These are phyloP conservation scores for Uromyces viciae-fabae DNA, from an alignment of 1,284 basidiomycete species.

Conservation along the genomic window DNA sequence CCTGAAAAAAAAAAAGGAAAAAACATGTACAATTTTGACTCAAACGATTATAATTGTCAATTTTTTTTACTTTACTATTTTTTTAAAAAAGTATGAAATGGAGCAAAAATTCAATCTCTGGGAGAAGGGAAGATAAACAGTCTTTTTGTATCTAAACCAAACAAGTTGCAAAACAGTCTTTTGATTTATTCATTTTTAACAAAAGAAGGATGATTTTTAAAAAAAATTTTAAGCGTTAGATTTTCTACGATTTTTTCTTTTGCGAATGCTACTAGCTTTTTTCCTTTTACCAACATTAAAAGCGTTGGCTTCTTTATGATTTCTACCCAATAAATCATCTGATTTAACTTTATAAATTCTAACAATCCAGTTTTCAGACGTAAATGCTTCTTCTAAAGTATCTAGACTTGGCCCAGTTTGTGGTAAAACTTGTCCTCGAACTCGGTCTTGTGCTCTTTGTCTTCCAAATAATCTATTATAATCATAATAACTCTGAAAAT, in stretches of 20 bases:
- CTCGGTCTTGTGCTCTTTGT: conserved; percentile 70
- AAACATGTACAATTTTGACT: too few species aligned
- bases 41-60: neutral
- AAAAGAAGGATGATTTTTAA: neutral
- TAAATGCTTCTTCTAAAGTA: conserved; percentile 92
- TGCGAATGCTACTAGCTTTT: conserved; percentile 84
- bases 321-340: conserved; percentile 83
- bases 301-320: conserved; percentile 76
- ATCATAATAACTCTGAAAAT: conserved; percentile 56
- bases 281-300: conserved; percentile 82
- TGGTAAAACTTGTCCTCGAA: conserved; percentile 75
- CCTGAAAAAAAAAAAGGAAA: too few species aligned
- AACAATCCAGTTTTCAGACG: conserved; percentile 96
- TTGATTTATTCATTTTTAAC: neutral
- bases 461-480: conserved; percentile 83
- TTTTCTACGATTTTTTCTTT: conserved; percentile 53
- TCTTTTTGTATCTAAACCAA: neutral
- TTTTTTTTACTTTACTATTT: neutral
- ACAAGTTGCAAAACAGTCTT: neutral
- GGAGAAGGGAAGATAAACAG: neutral
- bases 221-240: conserved; percentile 33
- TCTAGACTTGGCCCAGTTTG: conserved; percentile 74
- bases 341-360: conserved; percentile 95
- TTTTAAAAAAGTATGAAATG: neutral
- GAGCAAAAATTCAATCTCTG: neutral